phyloP scores from a whole-genome alignment of 2,329 filamentous ascomycete genomes.

The Taxawa tesnikishii region DNA sequence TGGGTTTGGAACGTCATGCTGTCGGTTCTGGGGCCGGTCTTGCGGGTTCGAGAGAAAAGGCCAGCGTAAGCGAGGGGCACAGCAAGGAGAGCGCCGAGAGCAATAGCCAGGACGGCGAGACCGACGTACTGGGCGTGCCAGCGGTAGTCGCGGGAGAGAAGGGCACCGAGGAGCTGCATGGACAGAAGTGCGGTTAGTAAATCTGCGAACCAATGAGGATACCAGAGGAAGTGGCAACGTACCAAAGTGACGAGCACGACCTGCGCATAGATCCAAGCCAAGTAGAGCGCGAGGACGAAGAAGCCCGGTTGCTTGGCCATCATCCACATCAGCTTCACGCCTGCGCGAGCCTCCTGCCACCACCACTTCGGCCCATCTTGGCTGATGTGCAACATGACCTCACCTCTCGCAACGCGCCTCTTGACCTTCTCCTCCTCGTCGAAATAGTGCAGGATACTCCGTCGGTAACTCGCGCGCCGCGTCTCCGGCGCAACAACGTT shows the following conservation, averaged over 20 bases:
- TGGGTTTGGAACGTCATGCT: constrained; percentile 54
- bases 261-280: constrained; percentile 68
- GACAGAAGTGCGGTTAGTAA: too few species aligned
- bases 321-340: constrained; percentile 50
- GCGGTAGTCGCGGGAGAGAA: constrained; percentile 57
- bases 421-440: constrained; percentile 35
- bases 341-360: constrained; percentile 65
- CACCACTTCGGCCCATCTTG: constrained; percentile 63
- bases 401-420: constrained; percentile 53
- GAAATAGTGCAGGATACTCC: constrained; percentile 53
- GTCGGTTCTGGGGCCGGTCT: constrained; percentile 47
- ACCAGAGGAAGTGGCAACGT: constrained; percentile 13
- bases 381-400: constrained; percentile 64
- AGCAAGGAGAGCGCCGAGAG: constrained; percentile 56
- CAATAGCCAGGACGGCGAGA: constrained; percentile 51
- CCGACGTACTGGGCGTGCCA: constrained; percentile 55
- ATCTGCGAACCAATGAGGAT: neutral
- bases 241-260: constrained; percentile 61
- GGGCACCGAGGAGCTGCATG: constrained; percentile 51
- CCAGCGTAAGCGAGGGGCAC: constrained; percentile 64
- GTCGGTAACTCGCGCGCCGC: constrained; percentile 54
- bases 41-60: constrained; percentile 53
- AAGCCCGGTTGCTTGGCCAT: constrained; percentile 69
- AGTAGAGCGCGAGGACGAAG: constrained; percentile 57
- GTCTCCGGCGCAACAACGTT: constrained; percentile 64